Conservation (phyloP, 1,284 basidiomycete genomes). For the Lentinus polychrous region DNA sequence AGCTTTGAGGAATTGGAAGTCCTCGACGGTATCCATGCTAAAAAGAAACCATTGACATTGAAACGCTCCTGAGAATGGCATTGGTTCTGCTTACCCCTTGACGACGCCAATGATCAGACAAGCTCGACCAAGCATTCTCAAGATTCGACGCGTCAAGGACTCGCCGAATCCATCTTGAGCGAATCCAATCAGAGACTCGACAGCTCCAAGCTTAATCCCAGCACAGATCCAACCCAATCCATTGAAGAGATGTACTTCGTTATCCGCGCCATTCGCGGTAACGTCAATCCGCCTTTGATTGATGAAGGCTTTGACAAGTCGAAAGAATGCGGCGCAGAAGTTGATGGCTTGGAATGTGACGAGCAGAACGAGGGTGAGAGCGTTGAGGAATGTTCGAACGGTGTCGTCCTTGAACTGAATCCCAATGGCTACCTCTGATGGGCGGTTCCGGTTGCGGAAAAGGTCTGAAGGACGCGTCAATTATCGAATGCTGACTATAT, state of each 20-base stretch:
- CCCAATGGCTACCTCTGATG: conserved; percentile 15
- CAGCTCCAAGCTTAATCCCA: conserved; percentile 52
- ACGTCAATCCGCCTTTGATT: conserved; percentile 46
- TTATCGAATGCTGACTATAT: background rate
- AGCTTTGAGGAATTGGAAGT: conserved; percentile 23
- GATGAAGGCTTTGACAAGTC: conserved; percentile 42
- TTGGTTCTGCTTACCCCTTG: conserved; percentile 47
- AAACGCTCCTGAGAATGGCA: background rate
- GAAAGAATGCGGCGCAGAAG: conserved; percentile 52
- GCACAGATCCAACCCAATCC: conserved; percentile 58
- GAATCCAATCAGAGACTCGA: conserved; percentile 64
- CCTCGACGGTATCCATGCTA: conserved; percentile 26
- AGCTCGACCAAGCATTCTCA: conserved; percentile 48
- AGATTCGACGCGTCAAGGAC: conserved; percentile 45
- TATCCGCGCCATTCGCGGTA: conserved; percentile 24
- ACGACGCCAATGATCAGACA: conserved; percentile 52
- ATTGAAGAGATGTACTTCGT: conserved; percentile 44
- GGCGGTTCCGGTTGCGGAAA: conserved; percentile 1
- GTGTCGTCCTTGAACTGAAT: conserved; percentile 36
- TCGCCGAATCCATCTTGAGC: conserved; percentile 41
- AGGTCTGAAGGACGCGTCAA: background rate
- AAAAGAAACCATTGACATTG: conserved; percentile 7
- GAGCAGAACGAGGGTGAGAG: conserved; percentile 51
- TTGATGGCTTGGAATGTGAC: conserved; percentile 47
- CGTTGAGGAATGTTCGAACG: conserved; percentile 48